Evolutionary conservation across 768 basidiomycete species (phyloP).

Genomic region (Psilocybe azurescens): DNA sequence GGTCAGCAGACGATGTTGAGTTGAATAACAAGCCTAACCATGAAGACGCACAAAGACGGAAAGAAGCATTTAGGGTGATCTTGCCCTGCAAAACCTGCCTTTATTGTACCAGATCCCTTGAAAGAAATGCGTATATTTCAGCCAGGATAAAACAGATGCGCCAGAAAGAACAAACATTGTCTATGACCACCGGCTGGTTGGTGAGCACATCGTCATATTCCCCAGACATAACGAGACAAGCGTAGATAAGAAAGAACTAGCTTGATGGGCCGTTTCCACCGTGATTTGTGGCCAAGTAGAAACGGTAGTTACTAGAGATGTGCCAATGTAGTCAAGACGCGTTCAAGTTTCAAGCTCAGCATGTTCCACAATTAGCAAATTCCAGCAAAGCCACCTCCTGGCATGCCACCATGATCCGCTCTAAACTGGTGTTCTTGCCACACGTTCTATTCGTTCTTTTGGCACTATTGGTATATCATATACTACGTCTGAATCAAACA

Average conservation of each 20-base stretch:
- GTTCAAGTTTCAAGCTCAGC: constrained; percentile 33
- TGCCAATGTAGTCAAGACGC: constrained; percentile 19
- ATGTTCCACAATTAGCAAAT: constrained; percentile 21
- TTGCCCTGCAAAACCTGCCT: constrained; percentile 98
- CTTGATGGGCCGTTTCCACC: constrained; percentile 12
- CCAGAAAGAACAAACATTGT: constrained; percentile 75
- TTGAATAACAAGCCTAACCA: constrained; percentile 37
- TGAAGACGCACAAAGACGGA: constrained; percentile 89
- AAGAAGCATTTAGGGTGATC: constrained; percentile 99
- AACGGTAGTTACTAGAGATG: constrained; percentile 11
- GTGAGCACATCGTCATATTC: constrained; percentile 95
- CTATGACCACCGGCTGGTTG: constrained; percentile 98
- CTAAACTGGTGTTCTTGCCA: constrained; percentile 5
- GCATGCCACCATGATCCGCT: constrained; percentile 23
- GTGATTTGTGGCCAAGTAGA: not conserved
- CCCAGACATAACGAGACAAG: constrained; percentile 63
- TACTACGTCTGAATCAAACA: not conserved
- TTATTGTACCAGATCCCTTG: constrained; percentile 97
- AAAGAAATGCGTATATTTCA: constrained; percentile 31
- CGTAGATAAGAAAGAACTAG: constrained; percentile 15
- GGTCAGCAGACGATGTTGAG: constrained; percentile 30
- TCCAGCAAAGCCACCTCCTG: constrained; percentile 2
- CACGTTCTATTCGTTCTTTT: constrained; percentile 24
- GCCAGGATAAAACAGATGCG: constrained; percentile 14
- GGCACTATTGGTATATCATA: constrained; percentile 18